Evolutionary conservation across 2,329 filamentous ascomycete species (phyloP), one percentile per base, ranked within the genome.

Genomic region (Nemania sp.): DNA sequence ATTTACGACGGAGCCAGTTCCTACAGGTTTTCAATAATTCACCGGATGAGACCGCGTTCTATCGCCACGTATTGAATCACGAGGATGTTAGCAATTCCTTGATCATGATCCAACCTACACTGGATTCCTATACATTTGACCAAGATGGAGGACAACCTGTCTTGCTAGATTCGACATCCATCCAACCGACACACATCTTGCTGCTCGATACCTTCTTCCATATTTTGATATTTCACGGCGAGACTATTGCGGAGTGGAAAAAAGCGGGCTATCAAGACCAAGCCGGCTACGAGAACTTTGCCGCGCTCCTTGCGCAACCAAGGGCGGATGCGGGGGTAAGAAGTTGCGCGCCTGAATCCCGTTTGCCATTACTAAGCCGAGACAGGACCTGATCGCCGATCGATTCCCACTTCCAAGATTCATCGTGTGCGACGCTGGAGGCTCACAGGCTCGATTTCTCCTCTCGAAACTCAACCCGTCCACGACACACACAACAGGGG

Each of bases 11-110:
- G 77, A 97, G 92, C 77, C 95, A 98, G 77, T 99, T 99, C 81
- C 78, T 99, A 66, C 95, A 99, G 74, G 93, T 99, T 59, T 99
- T 99, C 85, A 99, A 99, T 82, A 99, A 98, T 77, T 98, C 94
- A 0, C 95, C 95, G 7, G 95, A 99, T 71, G 95, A 99, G 78
- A 99, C 95, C 21, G 95, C 95, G n/a, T 99, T 99, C 78, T 97
- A 98, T 75, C 87, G 95, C 63, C 95, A 99, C 73, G 92, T 99
- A 2, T 83, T 99, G 65, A 96, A 98, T 75, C 93, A 98, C 71
- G 95, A 99, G 76, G 95, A 98, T 76, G 92, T 96, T 63, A 90
- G 91, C 79, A 97, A 98, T 78, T 97, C 93, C 11, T 84, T 99
- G 48, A 88, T 99, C 75, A 99, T 99, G 95, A 98, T 99, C 67